Percentiles rank a stretch among this genome's conserved stretches.
These are phyloP conservation scores for Phytophthora fragariaefolia DNA, from an alignment of 352 stramenopile species.

Conservation along the genomic window DNA sequence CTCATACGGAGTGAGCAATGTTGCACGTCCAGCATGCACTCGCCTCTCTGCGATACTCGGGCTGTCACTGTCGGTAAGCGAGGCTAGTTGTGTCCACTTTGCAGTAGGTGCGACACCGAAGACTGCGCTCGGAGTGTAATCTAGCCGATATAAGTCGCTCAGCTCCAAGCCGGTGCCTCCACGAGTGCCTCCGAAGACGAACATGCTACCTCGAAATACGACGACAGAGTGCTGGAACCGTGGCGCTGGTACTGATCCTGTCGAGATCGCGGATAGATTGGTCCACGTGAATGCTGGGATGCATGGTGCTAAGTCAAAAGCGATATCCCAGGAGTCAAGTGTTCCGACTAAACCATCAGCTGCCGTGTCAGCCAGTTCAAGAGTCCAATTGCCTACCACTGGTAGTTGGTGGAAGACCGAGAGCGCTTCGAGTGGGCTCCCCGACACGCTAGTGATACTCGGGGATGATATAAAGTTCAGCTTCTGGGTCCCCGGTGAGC, in stretches of 20 bases:
- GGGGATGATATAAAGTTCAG: slow-evolving; percentile 41
- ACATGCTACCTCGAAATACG: slow-evolving; percentile 67
- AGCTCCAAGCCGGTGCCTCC: slow-evolving; percentile 38
- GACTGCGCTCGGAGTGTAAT: slow-evolving; percentile 48
- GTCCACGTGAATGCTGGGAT: slow-evolving; percentile 64
- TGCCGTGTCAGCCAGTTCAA: slow-evolving; percentile 53
- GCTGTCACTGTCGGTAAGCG: slow-evolving; percentile 29
- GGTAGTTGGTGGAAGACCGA: slow-evolving; percentile 64
- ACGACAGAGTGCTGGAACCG: slow-evolving; percentile 71
- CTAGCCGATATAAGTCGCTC: slow-evolving; percentile 66
- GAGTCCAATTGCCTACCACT: slow-evolving; percentile 62
- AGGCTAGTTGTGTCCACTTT: slow-evolving; percentile 54
- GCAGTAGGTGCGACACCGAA: slow-evolving; percentile 21
- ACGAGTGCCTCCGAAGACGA: slow-evolving; percentile 65
- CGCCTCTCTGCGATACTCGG: slow-evolving; percentile 34
- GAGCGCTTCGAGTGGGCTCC: slow-evolving; percentile 52
- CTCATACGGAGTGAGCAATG: slow-evolving; percentile 58
- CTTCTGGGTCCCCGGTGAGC: slow-evolving; percentile 38
- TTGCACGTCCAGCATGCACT: slow-evolving; percentile 39
- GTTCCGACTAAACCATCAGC: slow-evolving; percentile 49
- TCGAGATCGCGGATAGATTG: slow-evolving; percentile 39
- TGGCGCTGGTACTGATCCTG: slow-evolving; percentile 46
- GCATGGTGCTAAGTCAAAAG: slow-evolving; percentile 61
- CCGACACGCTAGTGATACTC: slow-evolving; percentile 2
- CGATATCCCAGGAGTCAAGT: slow-evolving; percentile 60